Evolutionary conservation across 148 eudicot species (phyloP).

Genomic region (Selenicereus undatus): DNA sequence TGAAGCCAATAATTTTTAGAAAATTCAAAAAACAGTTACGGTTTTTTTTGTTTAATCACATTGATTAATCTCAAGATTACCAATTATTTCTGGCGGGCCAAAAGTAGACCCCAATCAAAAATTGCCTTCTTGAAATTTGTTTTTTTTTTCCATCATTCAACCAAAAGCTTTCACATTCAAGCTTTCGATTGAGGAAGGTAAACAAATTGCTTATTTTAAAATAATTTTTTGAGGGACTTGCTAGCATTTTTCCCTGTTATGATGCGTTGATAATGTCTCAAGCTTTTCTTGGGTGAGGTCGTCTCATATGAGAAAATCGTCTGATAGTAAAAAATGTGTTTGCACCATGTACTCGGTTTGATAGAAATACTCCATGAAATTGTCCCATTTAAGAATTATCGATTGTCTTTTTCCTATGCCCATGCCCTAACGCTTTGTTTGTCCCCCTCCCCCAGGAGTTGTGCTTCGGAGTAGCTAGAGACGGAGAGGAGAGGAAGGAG

Average conservation of each 20-base stretch:
- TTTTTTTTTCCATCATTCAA: not conserved
- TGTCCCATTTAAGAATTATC: not conserved
- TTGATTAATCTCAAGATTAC: conserved; percentile 5
- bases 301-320: not conserved
- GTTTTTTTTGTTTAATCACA: not conserved
- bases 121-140: not conserved
- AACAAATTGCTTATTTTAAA: not conserved
- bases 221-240: not conserved
- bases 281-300: not conserved
- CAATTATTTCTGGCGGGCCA: not conserved
- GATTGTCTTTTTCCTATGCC: not conserved
- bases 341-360: not conserved
- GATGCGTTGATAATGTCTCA: not conserved
- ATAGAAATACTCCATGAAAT: too few species aligned
- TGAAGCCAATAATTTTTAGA: not conserved
- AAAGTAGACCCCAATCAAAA: not conserved
- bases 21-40: not conserved
- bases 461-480: not conserved
- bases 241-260: not conserved
- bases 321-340: not conserved
- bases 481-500: not conserved
- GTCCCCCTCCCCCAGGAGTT: not conserved
- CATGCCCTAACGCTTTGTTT: not conserved
- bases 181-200: conserved; percentile 9
- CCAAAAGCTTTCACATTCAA: not conserved